Base-by-base conservation (phyloP, 345 rosid species). In the Gossypium longicalyx region DNA sequence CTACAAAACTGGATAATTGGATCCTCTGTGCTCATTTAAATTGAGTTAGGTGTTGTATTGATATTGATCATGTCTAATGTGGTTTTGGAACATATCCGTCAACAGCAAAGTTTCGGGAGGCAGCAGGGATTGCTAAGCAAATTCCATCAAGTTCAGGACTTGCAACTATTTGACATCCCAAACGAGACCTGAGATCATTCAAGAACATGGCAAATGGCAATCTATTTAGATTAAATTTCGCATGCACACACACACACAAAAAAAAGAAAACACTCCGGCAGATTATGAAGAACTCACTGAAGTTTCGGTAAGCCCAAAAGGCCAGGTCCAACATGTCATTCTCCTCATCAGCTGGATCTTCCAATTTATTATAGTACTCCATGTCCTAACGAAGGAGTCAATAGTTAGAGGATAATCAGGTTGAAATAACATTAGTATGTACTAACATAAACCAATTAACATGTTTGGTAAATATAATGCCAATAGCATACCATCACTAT, bases 321-420 rank as follows among this genome's bases (percentile, higher is more conserved):
- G 99, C 99, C 76, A 94, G 87, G 87, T 94, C 99, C 80, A 95
- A 79, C 99, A 95, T 95, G 79, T 93, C 99, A 76, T 95, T 95
- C 88, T 95, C 98, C 86, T 95, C 98, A 75, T 95, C 99, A 41
- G 89, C 78, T 22, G 99, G 97, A 77, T 95, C 99, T 72, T 94
- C 95, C 60, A 94, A 83, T 81, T 89, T 95, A 87, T 93, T 90
- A 82, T 93, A 95, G 81, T 90, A 80, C n/a, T 88, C 90, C 77
- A 87, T 75, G 74, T 90, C 98, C 98, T 94, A 66, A 72, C 59
- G 67, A 65, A 72, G 70, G 53, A 44, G 44, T 76, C 66, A 12
- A 71, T 27, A 45, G 29, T 82, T 47, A 77, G 68, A 19, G 2
- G 22, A 70, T 41, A 66, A 19, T 47, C 19, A 20, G 76, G 25